Conservation (phyloP, 371 early-diverging fungal species). For the Mucor indicus region DNA sequence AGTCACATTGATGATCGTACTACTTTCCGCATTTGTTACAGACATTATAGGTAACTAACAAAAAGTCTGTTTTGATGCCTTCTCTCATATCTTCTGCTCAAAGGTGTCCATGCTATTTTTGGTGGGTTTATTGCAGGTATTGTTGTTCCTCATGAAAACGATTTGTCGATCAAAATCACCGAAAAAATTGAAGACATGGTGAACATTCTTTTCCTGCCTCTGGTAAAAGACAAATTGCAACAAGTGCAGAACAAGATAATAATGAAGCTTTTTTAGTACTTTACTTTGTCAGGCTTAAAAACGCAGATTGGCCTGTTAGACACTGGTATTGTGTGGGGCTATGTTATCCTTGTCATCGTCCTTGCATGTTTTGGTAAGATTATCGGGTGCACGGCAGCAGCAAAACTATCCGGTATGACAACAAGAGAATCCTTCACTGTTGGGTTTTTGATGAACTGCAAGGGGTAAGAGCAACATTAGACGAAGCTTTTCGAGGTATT, state of each 20-base stretch:
- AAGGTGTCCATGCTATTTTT: conserved; percentile 60
- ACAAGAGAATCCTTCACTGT: conserved; percentile 85
- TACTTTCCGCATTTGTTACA: conserved; percentile 77
- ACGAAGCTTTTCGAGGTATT: not conserved
- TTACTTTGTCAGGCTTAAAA: conserved; percentile 89
- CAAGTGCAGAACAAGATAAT: not conserved
- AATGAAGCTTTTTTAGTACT: conserved; percentile 53
- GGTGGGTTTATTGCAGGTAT: conserved; percentile 89
- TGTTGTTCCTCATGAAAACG: conserved; percentile 85
- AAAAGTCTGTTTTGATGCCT: not conserved
- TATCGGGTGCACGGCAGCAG: conserved; percentile 75
- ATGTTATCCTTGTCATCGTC: conserved; percentile 71
- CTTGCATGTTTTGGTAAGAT: conserved; percentile 88
- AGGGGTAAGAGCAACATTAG: too few relatives aligned
- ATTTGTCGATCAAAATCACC: conserved; percentile 82
- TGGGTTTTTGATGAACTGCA: conserved; percentile 94
- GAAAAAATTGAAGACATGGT: conserved; percentile 93
- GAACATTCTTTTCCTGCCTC: conserved; percentile 81
- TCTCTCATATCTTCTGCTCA: not conserved
- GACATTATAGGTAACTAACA: conserved; percentile 68
- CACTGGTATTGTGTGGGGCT: conserved; percentile 73
- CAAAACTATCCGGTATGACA: conserved; percentile 64
- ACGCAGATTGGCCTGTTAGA: conserved; percentile 78
- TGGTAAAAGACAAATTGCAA: conserved; percentile 47
- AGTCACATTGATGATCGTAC: conserved; percentile 58